Evolutionary conservation across 495 filamentous ascomycete genomes (phyloP).

Genomic region (Penicillium longicatenatum): DNA sequence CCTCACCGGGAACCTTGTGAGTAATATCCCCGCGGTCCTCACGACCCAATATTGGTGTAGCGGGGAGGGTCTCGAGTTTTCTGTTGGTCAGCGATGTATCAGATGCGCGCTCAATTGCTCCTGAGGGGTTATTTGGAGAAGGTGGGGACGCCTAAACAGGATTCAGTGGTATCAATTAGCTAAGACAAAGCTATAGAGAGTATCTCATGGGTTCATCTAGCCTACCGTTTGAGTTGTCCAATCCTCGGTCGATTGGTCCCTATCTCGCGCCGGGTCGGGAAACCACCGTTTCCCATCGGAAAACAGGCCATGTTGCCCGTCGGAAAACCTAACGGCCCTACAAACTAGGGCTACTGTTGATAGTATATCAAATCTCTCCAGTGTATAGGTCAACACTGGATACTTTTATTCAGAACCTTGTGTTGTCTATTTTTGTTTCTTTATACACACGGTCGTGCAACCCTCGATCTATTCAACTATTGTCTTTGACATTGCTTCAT

Average conservation of each 20-base stretch:
- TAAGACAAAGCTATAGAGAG: not conserved
- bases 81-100: not conserved
- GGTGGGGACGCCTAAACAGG: not conserved
- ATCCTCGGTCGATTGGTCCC: not conserved
- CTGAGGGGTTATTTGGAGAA: not conserved
- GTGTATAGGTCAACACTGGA: constrained; percentile 5
- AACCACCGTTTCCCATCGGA: constrained; percentile 1
- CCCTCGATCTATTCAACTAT: not conserved
- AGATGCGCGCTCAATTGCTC: not conserved
- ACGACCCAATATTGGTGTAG: not conserved
- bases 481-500: not conserved
- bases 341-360: constrained; percentile 11
- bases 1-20: not conserved
- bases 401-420: not conserved
- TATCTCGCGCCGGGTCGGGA: not conserved
- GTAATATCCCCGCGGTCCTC: not conserved
- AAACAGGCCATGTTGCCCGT: constrained; percentile 14
- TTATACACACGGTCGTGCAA: not conserved
- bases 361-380: constrained; percentile 12
- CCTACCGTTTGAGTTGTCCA: not conserved
- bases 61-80: not conserved
- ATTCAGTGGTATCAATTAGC: constrained; percentile 1
- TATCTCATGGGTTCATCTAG: not conserved
- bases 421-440: not conserved
- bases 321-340: constrained; percentile 6